Conservation (phyloP, 768 basidiomycete genomes). For the Suillus decipiens region DNA sequence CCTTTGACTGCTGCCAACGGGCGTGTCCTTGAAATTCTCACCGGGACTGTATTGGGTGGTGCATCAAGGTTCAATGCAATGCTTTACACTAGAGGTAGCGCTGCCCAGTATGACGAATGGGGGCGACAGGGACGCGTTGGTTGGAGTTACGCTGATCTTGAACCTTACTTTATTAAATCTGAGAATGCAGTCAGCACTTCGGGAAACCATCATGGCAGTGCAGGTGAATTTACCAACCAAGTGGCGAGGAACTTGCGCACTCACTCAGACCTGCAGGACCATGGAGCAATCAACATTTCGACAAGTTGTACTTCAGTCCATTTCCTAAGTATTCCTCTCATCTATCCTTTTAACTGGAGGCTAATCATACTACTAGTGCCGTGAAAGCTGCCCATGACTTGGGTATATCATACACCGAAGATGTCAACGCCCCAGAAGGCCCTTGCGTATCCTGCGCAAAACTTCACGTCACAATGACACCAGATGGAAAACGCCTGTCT, state of each 20-base stretch:
- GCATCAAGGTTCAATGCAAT: slow-evolving; percentile 48
- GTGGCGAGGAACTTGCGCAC: background rate
- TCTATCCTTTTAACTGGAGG: background rate
- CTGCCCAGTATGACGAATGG: slow-evolving; percentile 37
- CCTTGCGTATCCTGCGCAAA: slow-evolving; percentile 8
- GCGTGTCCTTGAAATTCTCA: slow-evolving; percentile 1
- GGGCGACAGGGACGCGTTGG: slow-evolving; percentile 29
- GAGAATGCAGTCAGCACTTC: slow-evolving; percentile 23
- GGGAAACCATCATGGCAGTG: slow-evolving; percentile 2
- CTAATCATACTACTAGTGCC: background rate
- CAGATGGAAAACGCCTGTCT: slow-evolving; percentile 16
- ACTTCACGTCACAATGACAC: slow-evolving; percentile 7
- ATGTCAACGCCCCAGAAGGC: slow-evolving; percentile 4
- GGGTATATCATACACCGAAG: slow-evolving; percentile 7
- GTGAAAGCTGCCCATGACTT: background rate
- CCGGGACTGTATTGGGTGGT: slow-evolving; percentile 44
- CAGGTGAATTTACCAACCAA: background rate
- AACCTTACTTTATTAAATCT: slow-evolving; percentile 36
- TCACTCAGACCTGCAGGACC: slow-evolving; percentile 5
- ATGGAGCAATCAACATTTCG: slow-evolving; percentile 1
- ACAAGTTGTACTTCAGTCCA: slow-evolving; percentile 5
- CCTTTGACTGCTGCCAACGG: background rate
- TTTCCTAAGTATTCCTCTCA: background rate
- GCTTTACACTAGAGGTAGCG: slow-evolving; percentile 31
- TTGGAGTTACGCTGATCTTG: slow-evolving; percentile 37